Evolutionary conservation across 306 rosid species (phyloP).

Genomic region (Inga oerstediana): DNA sequence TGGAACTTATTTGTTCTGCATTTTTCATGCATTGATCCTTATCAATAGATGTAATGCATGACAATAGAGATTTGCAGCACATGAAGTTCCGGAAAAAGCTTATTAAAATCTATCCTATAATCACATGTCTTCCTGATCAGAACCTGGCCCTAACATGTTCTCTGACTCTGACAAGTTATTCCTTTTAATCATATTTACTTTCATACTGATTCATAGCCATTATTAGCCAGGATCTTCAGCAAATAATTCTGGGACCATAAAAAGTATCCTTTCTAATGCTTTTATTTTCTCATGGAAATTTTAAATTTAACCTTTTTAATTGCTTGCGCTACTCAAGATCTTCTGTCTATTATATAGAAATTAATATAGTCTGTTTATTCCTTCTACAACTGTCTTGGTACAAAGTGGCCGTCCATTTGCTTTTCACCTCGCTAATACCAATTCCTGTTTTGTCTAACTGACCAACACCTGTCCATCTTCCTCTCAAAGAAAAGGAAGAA

Average conservation of each 20-base stretch:
- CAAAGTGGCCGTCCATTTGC: background rate
- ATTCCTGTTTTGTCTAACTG: slow-evolving; percentile 17
- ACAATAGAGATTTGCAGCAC: background rate
- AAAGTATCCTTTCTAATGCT: no score
- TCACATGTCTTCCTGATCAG: background rate
- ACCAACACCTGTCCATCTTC: background rate
- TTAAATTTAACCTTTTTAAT: no score
- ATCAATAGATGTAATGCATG: background rate
- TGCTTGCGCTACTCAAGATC: no score
- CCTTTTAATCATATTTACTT: background rate
- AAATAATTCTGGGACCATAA: background rate
- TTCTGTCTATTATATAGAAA: no score
- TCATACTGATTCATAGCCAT: background rate
- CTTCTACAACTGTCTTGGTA: no score
- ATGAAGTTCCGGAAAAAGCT: background rate
- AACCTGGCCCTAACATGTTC: background rate
- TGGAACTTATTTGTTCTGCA: slow-evolving; percentile 23
- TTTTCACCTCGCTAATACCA: background rate
- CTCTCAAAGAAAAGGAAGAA: background rate
- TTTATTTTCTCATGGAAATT: no score
- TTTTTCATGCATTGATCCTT: slow-evolving; percentile 16
- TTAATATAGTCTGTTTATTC: no score
- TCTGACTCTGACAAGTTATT: background rate
- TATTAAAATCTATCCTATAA: background rate
- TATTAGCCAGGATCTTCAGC: background rate